These are phyloP conservation scores for Cryptococcus hybrid DNA, from an alignment of 1,284 basidiomycete species.

Conservation along the genomic window DNA sequence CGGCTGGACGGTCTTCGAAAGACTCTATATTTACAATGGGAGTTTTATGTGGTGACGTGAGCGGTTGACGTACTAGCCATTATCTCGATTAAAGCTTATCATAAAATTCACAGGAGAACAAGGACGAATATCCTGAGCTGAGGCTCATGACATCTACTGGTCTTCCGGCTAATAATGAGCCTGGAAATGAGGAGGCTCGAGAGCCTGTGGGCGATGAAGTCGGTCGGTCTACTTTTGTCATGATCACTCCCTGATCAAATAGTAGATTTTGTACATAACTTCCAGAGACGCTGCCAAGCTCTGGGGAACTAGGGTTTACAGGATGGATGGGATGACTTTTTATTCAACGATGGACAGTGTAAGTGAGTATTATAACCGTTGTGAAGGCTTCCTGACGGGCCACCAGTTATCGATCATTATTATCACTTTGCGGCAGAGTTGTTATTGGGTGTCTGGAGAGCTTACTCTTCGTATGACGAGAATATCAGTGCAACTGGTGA, in stretches of 20 bases:
- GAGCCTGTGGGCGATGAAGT: constrained; percentile 65
- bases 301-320: constrained; percentile 66
- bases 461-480: constrained; percentile 57
- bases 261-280: constrained; percentile 54
- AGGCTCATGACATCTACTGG: constrained; percentile 68
- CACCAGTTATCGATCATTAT: constrained; percentile 65
- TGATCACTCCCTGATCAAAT: neutral
- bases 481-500: constrained; percentile 37
- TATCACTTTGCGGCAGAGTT: constrained; percentile 80
- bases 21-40: constrained; percentile 68
- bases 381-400: neutral
- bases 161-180: constrained; percentile 58
- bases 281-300: constrained; percentile 60
- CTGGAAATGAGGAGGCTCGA: constrained; percentile 63
- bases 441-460: constrained; percentile 67
- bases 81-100: neutral
- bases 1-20: constrained; percentile 49
- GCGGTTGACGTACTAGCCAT: constrained; percentile 15
- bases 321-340: constrained; percentile 65
- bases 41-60: constrained; percentile 61
- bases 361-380: constrained; percentile 12
- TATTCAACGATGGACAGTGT: constrained; percentile 51
- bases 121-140: constrained; percentile 59
- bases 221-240: constrained; percentile 29
- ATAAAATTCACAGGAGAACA: constrained; percentile 20